phyloP scores from a whole-genome alignment of 169 alveolate species.

The Ichthyophthirius multifiliis region DNA sequence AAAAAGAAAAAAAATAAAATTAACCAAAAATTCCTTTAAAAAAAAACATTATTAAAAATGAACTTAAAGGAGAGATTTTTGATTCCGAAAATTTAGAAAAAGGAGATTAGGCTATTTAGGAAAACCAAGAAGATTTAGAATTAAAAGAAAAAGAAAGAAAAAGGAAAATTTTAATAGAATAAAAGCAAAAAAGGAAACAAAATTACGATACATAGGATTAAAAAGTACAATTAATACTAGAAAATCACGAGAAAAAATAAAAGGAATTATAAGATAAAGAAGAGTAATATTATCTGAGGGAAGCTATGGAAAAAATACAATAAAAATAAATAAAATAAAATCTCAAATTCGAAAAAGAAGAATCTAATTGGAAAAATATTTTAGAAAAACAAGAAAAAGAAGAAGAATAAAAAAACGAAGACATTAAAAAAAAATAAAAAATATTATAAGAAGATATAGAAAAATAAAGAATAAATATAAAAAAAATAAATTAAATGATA shows the following conservation, averaged over 20 bases:
- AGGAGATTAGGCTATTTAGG: conserved; percentile 4
- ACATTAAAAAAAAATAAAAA: no score
- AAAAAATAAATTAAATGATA: neutral
- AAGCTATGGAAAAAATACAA: neutral
- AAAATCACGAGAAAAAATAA: neutral
- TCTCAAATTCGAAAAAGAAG: neutral
- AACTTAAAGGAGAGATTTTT: neutral
- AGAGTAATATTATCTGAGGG: neutral
- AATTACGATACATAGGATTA: neutral
- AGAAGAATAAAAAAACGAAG: no score
- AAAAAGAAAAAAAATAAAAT: neutral
- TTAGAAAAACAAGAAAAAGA: neutral
- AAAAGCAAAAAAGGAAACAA: neutral
- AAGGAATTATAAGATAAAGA: neutral
- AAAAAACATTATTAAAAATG: neutral
- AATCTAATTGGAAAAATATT: neutral
- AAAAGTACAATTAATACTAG: neutral
- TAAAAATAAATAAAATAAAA: neutral
- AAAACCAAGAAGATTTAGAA: neutral
- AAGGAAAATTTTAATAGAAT: neutral
- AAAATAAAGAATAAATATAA: neutral
- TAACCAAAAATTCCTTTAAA: no score
- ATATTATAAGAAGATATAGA: neutral
- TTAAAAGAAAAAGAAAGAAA: neutral
- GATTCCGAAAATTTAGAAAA: neutral